These are phyloP conservation scores for Fraxinus velutina DNA, from an alignment of 305 asterid species.

Conservation along the genomic window DNA sequence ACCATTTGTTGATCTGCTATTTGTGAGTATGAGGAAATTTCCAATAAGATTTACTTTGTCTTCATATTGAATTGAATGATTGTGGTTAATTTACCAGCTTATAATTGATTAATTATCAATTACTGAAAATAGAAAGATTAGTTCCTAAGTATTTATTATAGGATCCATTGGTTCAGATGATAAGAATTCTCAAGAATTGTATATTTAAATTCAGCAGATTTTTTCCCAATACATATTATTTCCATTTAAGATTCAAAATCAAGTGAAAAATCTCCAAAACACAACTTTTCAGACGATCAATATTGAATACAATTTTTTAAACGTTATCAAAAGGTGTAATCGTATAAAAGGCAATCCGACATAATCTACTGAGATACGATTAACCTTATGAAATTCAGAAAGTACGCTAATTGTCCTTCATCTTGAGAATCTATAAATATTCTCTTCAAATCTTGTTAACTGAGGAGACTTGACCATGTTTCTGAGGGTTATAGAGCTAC, in stretches of 20 bases:
- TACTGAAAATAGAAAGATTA: background rate
- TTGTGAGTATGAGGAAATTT: background rate
- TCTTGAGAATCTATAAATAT: background rate
- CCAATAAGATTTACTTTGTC: background rate
- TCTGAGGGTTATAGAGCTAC: background rate
- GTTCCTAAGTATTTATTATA: background rate
- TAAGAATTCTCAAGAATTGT: background rate
- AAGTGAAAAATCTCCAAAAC: background rate
- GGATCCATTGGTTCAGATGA: background rate
- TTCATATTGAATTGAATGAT: background rate
- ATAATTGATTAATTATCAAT: background rate
- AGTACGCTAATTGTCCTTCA: background rate
- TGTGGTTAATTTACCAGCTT: background rate
- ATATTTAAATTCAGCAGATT: background rate
- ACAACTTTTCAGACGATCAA: background rate
- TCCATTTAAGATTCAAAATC: background rate
- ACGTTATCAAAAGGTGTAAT: background rate
- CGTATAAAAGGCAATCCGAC: background rate
- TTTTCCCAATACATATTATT: background rate
- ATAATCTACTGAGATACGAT: background rate
- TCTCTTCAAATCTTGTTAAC: background rate
- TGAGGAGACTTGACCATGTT: background rate
- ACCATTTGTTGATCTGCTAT: background rate
- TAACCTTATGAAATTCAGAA: background rate
- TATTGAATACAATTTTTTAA: background rate